Evolutionary conservation across 257 asterid genomes (phyloP), one percentile per base, ranked within the genome.

Genomic region (Penstemon barbatus): DNA sequence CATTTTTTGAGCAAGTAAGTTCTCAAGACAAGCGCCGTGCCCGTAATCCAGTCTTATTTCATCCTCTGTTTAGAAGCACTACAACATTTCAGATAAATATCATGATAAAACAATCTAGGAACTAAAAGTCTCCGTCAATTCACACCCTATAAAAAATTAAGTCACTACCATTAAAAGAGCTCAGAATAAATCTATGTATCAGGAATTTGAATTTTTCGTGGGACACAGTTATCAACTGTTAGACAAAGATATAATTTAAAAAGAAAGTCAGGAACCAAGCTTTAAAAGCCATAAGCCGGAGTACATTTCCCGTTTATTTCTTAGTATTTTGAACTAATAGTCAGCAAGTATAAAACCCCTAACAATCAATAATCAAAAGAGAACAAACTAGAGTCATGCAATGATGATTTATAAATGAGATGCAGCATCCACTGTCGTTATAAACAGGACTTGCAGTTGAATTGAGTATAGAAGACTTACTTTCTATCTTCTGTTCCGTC

Each of bases 401-500:
- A 65, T 69, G 66, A 48, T 12, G 73, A 69, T 33, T 49, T 11
- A 58, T 37, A 12, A 73, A 57, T 41, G 49, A 59, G 41, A 60
- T 65, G 33, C 19, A n/a, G 40, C 58, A 36, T 57, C 39, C 25
- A 46, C 40, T 4, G 11, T 49, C 58, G 15, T 48, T 36, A 18
- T 11, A 39, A 57, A 57, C 2, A 19, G 38, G 10, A 57, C 15
- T 55, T 59, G 51, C 46, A 12, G 57, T 12, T 37, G 71, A 63
- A 67, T 2, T 8, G 45, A 61, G 52, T 41, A 15, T 61, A 40
- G 61, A 41, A 33, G 15, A 51, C 97, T 84, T 75, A 88, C 98
- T 48, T 72, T 85, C 77, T 82, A 80, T 90, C 85, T 63, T 71
- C 76, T 55, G 96, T 90, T 74, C 98, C 98, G 77, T 93, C 98